These are phyloP conservation scores for Trichoderma sp. DNA, from an alignment of 2,329 filamentous ascomycete genomes.

Conservation along the genomic window DNA sequence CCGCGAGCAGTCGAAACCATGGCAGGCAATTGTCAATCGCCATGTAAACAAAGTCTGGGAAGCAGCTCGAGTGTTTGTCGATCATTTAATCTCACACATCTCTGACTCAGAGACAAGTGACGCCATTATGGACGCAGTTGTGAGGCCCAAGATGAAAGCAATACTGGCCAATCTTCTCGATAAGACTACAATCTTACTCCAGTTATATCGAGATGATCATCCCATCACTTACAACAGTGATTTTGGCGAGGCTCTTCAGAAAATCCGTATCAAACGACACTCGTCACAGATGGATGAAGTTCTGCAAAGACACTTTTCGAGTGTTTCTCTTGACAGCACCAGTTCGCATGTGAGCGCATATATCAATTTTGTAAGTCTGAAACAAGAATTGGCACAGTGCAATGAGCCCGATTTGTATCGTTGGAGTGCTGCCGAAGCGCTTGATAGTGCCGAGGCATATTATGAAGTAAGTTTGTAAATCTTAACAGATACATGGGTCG, in stretches of 20 bases:
- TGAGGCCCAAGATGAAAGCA: constrained; percentile 23
- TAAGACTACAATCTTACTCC: constrained; percentile 46
- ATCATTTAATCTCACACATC: constrained; percentile 18
- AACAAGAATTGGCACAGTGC: neutral
- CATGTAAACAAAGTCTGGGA: constrained; percentile 23
- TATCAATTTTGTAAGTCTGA: neutral
- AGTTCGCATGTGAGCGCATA: no score
- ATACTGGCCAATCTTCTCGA: constrained; percentile 31
- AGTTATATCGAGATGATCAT: constrained; percentile 41
- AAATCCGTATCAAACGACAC: constrained; percentile 23
- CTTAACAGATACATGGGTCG: neutral
- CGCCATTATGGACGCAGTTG: constrained; percentile 18
- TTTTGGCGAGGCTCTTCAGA: constrained; percentile 40
- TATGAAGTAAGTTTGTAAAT: constrained; percentile 35
- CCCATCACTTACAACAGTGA: constrained; percentile 55
- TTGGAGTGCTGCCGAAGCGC: constrained; percentile 31
- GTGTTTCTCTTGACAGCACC: no score
- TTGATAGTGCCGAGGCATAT: constrained; percentile 41
- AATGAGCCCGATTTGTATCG: constrained; percentile 29
- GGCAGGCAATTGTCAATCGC: constrained; percentile 44
- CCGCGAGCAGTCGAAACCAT: constrained; percentile 53
- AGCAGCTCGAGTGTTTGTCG: constrained; percentile 16
- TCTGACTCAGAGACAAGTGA: constrained; percentile 22
- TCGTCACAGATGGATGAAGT: neutral
- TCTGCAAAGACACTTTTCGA: neutral